phyloP scores from a whole-genome alignment of 2,329 filamentous ascomycete species.

The Pseudogymnoascus sp. region DNA sequence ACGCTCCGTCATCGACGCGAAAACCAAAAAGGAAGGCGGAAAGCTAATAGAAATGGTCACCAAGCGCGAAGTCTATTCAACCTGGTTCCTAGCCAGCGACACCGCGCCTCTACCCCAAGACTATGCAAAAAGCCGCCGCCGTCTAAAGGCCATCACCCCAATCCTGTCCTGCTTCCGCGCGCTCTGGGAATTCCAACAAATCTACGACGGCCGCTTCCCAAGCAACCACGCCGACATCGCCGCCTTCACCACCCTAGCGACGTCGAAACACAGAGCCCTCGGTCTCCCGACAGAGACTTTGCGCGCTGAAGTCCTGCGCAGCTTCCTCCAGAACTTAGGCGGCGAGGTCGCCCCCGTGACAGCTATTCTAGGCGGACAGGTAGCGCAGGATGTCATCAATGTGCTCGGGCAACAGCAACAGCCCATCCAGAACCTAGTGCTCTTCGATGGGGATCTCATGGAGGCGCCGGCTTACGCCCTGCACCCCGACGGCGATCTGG shows the following conservation, averaged over 20 bases:
- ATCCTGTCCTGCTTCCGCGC: constrained; percentile 80
- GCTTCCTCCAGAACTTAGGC: constrained; percentile 79
- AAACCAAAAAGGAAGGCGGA: constrained; percentile 60
- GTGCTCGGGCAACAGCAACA: constrained; percentile 86
- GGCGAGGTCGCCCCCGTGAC: constrained; percentile 80
- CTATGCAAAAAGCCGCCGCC: constrained; percentile 60
- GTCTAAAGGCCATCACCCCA: constrained; percentile 70
- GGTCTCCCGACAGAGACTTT: constrained; percentile 62
- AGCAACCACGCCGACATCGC: constrained; percentile 58
- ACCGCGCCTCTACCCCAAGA: constrained; percentile 65
- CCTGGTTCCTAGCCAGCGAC: constrained; percentile 75
- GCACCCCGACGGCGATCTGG: constrained; percentile 59
- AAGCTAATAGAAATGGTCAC: constrained; percentile 80
- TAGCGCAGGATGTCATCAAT: constrained; percentile 96
- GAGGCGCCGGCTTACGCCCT: constrained; percentile 74
- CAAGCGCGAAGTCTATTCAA: constrained; percentile 85
- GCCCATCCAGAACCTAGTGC: constrained; percentile 87
- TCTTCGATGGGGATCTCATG: constrained; percentile 81
- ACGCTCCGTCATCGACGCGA: constrained; percentile 64
- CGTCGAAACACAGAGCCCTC: constrained; percentile 68
- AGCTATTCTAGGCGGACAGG: constrained; percentile 79
- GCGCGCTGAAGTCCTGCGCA: constrained; percentile 64
- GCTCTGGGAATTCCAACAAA: constrained; percentile 76
- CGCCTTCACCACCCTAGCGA: constrained; percentile 70
- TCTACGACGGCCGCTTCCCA: constrained; percentile 47